These are phyloP conservation scores for Pontederia paniculata DNA, from an alignment of 176 grass and related monocot genomes.

Conservation along the genomic window DNA sequence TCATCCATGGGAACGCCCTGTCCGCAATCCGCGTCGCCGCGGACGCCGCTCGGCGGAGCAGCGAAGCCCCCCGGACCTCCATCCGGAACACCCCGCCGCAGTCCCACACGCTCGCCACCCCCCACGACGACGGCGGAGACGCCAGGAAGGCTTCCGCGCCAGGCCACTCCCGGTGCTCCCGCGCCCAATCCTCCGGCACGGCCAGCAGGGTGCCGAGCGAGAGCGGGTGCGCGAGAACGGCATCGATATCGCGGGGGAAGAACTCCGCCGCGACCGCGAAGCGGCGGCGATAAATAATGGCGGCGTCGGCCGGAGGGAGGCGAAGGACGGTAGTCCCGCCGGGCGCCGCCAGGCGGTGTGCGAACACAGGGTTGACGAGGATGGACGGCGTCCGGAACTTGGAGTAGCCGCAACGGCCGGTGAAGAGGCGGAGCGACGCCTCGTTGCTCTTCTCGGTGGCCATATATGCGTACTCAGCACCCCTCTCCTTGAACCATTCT, in stretches of 20 bases:
- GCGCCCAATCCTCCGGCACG: constrained; percentile 4
- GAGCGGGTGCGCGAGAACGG: constrained; percentile 50
- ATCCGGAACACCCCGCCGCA: constrained; percentile 72
- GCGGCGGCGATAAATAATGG: constrained; percentile 39
- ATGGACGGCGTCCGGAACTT: constrained; percentile 91
- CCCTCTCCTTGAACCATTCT: constrained; percentile 45
- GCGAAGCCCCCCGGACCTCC: constrained; percentile 59
- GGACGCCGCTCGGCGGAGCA: constrained; percentile 30
- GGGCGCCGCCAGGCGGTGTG: constrained; percentile 35
- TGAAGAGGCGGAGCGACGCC: constrained; percentile 72
- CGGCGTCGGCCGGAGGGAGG: constrained; percentile 40
- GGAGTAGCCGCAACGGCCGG: constrained; percentile 56
- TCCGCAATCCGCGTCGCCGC: constrained; percentile 48
- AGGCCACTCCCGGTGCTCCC: constrained; percentile 25
- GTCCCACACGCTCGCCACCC: constrained; percentile 67
- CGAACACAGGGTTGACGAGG: constrained; percentile 80
- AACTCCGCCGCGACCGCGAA: constrained; percentile 53
- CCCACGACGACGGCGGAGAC: constrained; percentile 69
- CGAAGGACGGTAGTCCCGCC: constrained; percentile 21
- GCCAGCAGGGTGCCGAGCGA: constrained; percentile 62
- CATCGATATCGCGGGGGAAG: constrained; percentile 75
- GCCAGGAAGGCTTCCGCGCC: constrained; percentile 44
- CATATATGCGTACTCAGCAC: constrained; percentile 86
- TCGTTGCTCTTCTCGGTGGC: constrained; percentile 70
- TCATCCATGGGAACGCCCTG: constrained; percentile 49